phyloP scores from a whole-genome alignment of 2,329 filamentous ascomycete species.

The Phyllosticta capitalensis region DNA sequence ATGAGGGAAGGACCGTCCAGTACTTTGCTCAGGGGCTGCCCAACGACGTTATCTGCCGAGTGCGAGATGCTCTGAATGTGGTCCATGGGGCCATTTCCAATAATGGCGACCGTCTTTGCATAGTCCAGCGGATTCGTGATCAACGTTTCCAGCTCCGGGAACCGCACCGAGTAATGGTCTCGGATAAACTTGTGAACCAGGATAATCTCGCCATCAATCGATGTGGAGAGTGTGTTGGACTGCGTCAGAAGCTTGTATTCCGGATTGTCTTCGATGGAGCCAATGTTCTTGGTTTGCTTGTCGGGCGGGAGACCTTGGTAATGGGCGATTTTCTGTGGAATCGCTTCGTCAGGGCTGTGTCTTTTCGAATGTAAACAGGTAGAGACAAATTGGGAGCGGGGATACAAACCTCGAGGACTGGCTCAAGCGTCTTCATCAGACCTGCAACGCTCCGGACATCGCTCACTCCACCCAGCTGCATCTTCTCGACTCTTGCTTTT shows the following conservation, averaged over 20 bases:
- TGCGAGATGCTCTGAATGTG: slow-evolving; percentile 66
- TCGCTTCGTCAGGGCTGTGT: slow-evolving; percentile 57
- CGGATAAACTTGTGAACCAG: slow-evolving; percentile 93
- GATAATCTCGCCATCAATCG: slow-evolving; percentile 86
- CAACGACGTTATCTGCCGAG: slow-evolving; percentile 68
- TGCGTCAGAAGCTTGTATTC: slow-evolving; percentile 84
- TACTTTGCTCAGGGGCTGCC: slow-evolving; percentile 65
- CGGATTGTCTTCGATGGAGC: slow-evolving; percentile 79
- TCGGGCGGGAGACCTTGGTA: slow-evolving; percentile 62
- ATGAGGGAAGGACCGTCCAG: slow-evolving; percentile 85
- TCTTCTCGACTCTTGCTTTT: slow-evolving; percentile 73
- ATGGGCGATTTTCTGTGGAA: slow-evolving; percentile 66
- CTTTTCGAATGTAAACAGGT: slow-evolving; percentile 19
- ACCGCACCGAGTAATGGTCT: slow-evolving; percentile 89
- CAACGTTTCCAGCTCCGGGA: slow-evolving; percentile 83
- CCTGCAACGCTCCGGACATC: slow-evolving; percentile 63
- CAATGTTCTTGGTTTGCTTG: slow-evolving; percentile 56
- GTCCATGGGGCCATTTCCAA: slow-evolving; percentile 77
- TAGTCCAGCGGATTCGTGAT: slow-evolving; percentile 91
- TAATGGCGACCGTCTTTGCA: slow-evolving; percentile 85
- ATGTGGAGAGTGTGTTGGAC: slow-evolving; percentile 80
- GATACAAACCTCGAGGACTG: slow-evolving; percentile 56
- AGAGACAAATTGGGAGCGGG: slow-evolving; percentile 40
- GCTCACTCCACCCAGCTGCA: slow-evolving; percentile 62
- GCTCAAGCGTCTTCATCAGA: slow-evolving; percentile 72